Evolutionary conservation across 306 rosid genomes (phyloP), one percentile per base, ranked within the genome.

Genomic region (Vachellia pachyceras): DNA sequence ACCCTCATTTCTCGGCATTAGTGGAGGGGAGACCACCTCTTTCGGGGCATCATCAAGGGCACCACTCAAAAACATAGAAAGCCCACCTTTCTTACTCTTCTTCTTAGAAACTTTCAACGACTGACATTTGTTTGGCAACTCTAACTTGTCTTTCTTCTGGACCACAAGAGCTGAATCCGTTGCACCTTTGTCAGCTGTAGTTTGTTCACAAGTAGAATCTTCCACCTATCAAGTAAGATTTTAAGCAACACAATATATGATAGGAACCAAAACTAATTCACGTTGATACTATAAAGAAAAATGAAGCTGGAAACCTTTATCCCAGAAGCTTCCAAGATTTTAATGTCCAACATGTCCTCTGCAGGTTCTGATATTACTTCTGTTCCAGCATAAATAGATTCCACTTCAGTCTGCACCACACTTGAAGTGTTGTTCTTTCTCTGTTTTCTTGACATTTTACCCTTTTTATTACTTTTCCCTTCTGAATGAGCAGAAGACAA

Each of bases 41-140:
- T 89, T 84, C 0, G 90, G 91, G 39, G 54, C 17, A 39, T 93
- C 94, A 71, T 92, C 99, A 17, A 95, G 91, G 71, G 97, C 97
- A 44, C 99, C 99, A 72, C 97, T 95, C 87, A 95, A 87, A 86
- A 95, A 95, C 99, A 93, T 88, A 10, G 99, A 93, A 63, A 95
- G 96, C 75, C 99, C 99, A 35, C 98, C 97, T 79, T 90, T 95
- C 86, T 89, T 93, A 64, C 82, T 86, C 87, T 93, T 95, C 88
- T 93, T 95, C 92, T 90, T 95, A 61, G 91, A 85, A 79, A 70
- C 79, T 64, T 79, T 82, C 68, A 83, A 76, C 23, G 85, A 79
- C 35, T 77, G 85, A 73, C 73, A 79, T 72, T 79, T 87, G 20
- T 88, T 87, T 11, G 44, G 69, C 82, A 81, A 75, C 72, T 84